These are phyloP conservation scores for Trichosporon faecale DNA, from an alignment of 1,284 basidiomycete species.

Conservation along the genomic window DNA sequence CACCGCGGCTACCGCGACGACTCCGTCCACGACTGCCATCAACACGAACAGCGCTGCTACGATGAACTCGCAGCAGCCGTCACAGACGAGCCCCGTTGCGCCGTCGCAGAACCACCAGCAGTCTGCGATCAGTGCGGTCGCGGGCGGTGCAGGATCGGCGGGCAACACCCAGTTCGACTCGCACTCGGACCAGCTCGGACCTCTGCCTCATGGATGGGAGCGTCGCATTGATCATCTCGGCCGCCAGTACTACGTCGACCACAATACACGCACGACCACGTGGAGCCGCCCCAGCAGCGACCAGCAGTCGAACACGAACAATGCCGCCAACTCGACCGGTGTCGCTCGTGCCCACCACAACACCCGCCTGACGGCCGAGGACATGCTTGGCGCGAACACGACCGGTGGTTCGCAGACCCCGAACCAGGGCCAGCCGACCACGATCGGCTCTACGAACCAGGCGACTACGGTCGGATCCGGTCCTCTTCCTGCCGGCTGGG, in stretches of 20 bases:
- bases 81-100: slow-evolving; percentile 25
- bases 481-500: slow-evolving; percentile 91
- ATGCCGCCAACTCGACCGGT: slow-evolving; percentile 58
- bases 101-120: slow-evolving; percentile 8
- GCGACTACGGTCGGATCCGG: slow-evolving; percentile 76
- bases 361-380: slow-evolving; percentile 72
- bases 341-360: slow-evolving; percentile 73
- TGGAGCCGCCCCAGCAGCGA: slow-evolving; percentile 70
- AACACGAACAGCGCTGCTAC: slow-evolving; percentile 24
- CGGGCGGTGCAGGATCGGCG: slow-evolving; percentile 26
- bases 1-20: slow-evolving; percentile 36
- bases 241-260: slow-evolving; percentile 89
- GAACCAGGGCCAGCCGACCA: slow-evolving; percentile 14
- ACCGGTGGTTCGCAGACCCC: slow-evolving; percentile 31
- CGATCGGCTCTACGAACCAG: slow-evolving; percentile 40
- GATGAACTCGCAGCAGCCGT: slow-evolving; percentile 46
- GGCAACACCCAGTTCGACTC: slow-evolving; percentile 69
- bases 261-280: slow-evolving; percentile 89
- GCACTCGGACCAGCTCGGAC: slow-evolving; percentile 68
- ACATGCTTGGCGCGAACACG: slow-evolving; percentile 62
- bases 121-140: slow-evolving; percentile 3
- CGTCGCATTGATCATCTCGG: slow-evolving; percentile 82
- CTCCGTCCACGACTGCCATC: slow-evolving; percentile 34
- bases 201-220: slow-evolving; percentile 91
- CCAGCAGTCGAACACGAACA: slow-evolving; percentile 49